Evolutionary conservation across 2,329 filamentous ascomycete species (phyloP), one percentile per base, ranked within the genome.

Genomic region (Cytospora schulzeri): DNA sequence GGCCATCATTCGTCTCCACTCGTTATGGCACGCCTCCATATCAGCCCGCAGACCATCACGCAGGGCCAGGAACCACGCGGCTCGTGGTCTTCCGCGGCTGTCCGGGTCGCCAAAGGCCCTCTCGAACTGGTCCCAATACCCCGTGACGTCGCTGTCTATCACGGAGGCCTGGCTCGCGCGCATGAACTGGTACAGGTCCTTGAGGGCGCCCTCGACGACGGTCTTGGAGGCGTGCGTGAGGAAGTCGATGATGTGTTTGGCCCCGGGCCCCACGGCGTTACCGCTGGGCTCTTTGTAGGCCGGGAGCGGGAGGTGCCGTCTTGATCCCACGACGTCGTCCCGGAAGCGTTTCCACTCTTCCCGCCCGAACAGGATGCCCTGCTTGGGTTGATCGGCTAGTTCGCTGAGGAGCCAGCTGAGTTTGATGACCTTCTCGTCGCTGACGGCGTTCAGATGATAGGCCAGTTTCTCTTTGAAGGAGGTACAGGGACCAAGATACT

Each of bases 401-500:
- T 81, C 74, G 24, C 80, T 78, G 1, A 85, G 79, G 0, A 88
- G 75, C 0, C 78, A 80, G 64, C 85, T 85, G 5, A 90, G 76
- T 0, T 76, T 69, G 0, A 84, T 71, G 0, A 83, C 85, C 3
- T 76, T 72, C 0, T 72, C 60, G 11, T 81, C 73, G 7, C 73
- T 74, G 50, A 88, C 84, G 0, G 74, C 79, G 31, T 83, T 81
- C 12, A 82, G 79, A 19, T 82, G 79, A 67, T 93, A 92, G 35
- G 84, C 86, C 0, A 88, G 74, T 7, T 76, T 80, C 56, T 91
- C 87, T 66, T 90, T 89, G 72, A 82, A 86, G 3, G 79, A 81
- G 0, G 91, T 93, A 64, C 85, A 88, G 0, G 78, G 15, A 15
- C 91, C 91, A 2, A 94, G 80, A 22, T 88, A 75, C 4, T 79